phyloP scores from a whole-genome alignment of 2,329 filamentous ascomycete species.

The Sarocladiaceae sp. region DNA sequence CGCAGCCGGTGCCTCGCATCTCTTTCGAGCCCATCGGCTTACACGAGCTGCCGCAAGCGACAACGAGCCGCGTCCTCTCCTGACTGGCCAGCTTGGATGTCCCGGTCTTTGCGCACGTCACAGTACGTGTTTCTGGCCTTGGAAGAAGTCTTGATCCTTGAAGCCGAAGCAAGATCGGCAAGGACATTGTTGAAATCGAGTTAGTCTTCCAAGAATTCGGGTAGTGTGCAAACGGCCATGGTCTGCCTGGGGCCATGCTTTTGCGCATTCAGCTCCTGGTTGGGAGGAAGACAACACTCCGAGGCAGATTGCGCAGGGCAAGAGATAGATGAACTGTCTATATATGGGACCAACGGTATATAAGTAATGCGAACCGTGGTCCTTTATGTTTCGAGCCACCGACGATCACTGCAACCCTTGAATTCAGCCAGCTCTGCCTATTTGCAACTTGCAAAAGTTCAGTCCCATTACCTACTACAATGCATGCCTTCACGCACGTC shows the following conservation, averaged over 20 bases:
- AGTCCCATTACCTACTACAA: neutral
- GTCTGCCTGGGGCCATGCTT: too few relatives aligned
- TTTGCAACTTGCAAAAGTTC: neutral
- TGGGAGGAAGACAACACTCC: neutral
- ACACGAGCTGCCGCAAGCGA: too few relatives aligned
- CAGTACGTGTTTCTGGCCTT: neutral
- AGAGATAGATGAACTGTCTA: neutral
- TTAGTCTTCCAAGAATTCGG: conserved; percentile 3
- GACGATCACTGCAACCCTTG: conserved; percentile 8
- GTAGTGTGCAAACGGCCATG: too few relatives aligned
- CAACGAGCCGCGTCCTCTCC: too few relatives aligned
- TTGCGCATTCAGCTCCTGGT: too few relatives aligned
- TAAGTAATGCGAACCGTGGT: conserved; percentile 2
- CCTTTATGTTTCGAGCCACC: neutral
- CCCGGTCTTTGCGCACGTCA: conserved; percentile 1
- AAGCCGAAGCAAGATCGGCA: conserved; percentile 2
- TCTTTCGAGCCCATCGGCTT: neutral
- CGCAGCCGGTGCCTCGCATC: neutral
- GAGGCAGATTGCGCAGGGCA: neutral
- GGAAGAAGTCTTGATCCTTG: too few relatives aligned
- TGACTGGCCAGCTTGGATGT: too few relatives aligned
- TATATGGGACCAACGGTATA: neutral
- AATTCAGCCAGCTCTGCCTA: conserved; percentile 1
- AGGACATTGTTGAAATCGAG: neutral
- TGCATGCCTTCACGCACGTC: neutral